Evolutionary conservation across 129 eudicot genomes (phyloP), one percentile per base, ranked within the genome.

Genomic region (Deinandra increscens): DNA sequence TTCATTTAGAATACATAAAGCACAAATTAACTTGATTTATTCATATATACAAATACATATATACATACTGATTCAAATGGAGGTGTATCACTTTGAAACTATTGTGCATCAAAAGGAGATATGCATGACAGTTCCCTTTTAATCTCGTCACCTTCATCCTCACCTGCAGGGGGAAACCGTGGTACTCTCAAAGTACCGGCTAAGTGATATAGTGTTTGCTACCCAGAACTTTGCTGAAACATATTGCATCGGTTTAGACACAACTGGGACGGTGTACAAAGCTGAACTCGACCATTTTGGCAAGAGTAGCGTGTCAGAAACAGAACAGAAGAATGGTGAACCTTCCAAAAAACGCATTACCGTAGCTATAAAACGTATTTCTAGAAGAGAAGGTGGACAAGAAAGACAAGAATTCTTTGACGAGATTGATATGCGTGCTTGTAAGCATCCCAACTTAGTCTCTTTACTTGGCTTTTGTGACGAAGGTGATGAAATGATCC

Each of bases 361-460:
- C 4, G 71, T 66, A 66, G 71, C 71, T 23, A 26, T 66, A 19
- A 66, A 44, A 66, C 41, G 56, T 1, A 13, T 44, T 6, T 15
- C 26, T 18, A 3, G 26, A 15, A 9, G 44, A 36, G 7, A 4
- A 39, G 12, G 44, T 9, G 11, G 44, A 12, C 49, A 62, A 62
- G 56, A 58, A 23, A 15, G 22, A 44, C 20, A 66, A 43, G 71
- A 22, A 10, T 66, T 44, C 56, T 26, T 45, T 0, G 56, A 15
- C 13, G 71, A 66, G 15, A 13, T 66, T 66, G 58, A 66, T 14
- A 66, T 45, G 71, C 13, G 31, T 12, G 6, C 20, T 64, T 66
- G 9, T 66, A 44, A 26, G 41, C 71, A 66, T 43, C 71, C 71
- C 22, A 66, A 66, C 22, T 22, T 66, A 13, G 51, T 23, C 56